Evolutionary conservation across 805 yeast genomes (phyloP), one percentile per base, ranked within the genome.

Genomic region (Hanseniaspora osmophila): DNA sequence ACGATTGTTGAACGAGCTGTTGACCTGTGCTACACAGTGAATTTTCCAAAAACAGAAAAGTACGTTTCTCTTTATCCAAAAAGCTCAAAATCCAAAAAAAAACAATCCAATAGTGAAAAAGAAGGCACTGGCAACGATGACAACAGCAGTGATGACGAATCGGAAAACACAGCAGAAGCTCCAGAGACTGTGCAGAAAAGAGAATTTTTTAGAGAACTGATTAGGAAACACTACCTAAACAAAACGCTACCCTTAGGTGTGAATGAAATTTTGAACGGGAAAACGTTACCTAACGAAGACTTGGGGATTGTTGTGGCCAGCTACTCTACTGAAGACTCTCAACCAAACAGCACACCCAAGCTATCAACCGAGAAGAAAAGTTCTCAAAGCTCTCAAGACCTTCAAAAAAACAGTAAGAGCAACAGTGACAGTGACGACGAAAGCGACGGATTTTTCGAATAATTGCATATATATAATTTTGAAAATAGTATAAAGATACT

Each of bases 1-100:
- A 70, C 64, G 53, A 65, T 71, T 11, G 70, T 73, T 52, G 75
- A 73, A 50, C 67, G 67, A 37, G 80, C 79, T 54, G 63, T 78
- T 9, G 95, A 87, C 54, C 63, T 81, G 27, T 83, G 83, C 30
- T 88, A 88, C 59, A 77, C 80, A 11, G 70, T 78, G 15, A 71
- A 80, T 57, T 88, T 77, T 67, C 96, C 97, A 32, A 77, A 74
- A 55, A 73, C 78, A 43, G 78, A 76, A 54, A 87, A 85, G 63
- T 88, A 88, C 60, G 74, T 84, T 33, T 75, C 96, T 0, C 62
- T 88, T 48, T 88, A 77, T 60, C 87, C 92, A 56, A 40, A 40
- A 27, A 64, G 62, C 54, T 58, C 71, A 59, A 51, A 58, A 50
- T 43, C 57, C 55, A 43, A 58, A 59, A 37, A 64, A n/a, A n/a